Evolutionary conservation across 768 basidiomycete species (phyloP).

Genomic region (Russula emetica): DNA sequence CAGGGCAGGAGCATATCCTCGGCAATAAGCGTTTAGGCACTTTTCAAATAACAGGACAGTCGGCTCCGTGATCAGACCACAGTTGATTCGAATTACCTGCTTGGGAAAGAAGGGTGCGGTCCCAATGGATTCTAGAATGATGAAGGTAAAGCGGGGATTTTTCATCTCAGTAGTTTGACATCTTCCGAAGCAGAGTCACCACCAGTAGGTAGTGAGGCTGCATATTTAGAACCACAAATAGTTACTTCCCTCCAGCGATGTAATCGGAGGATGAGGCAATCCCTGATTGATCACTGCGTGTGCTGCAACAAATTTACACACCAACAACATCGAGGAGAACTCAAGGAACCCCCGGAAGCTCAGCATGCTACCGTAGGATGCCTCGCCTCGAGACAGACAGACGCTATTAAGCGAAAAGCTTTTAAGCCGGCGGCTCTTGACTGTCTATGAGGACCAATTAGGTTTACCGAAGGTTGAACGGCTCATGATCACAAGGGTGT

Average conservation of each 20-base stretch:
- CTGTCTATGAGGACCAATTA: conserved; percentile 13
- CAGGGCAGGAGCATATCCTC: conserved; percentile 15
- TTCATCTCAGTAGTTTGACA: conserved; percentile 22
- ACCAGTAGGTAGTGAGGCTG: conserved; percentile 21
- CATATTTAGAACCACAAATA: conserved; percentile 5
- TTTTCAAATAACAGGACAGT: conserved; percentile 22
- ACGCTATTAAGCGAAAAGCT: conserved; percentile 24
- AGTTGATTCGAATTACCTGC: conserved; percentile 19
- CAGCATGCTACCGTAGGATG: conserved; percentile 5
- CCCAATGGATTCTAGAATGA: conserved; percentile 1
- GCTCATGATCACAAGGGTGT: conserved; percentile 16
- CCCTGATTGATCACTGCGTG: conserved; percentile 10
- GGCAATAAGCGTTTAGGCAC: conserved; percentile 27
- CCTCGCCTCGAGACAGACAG: conserved; percentile 14
- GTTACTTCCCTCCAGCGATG: conserved; percentile 9
- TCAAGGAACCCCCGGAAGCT: conserved; percentile 8
- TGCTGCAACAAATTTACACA: not conserved
- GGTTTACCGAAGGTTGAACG: conserved; percentile 24
- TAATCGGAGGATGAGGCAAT: conserved; percentile 24
- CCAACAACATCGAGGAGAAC: conserved; percentile 16
- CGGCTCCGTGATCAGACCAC: conserved; percentile 23
- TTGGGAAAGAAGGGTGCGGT: not conserved
- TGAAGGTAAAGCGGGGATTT: conserved; percentile 11
- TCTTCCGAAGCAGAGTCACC: conserved; percentile 22
- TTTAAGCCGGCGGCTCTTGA: conserved; percentile 23